Conservation (phyloP, 495 filamentous ascomycete genomes). For the Hypoxylon fragiforme region DNA sequence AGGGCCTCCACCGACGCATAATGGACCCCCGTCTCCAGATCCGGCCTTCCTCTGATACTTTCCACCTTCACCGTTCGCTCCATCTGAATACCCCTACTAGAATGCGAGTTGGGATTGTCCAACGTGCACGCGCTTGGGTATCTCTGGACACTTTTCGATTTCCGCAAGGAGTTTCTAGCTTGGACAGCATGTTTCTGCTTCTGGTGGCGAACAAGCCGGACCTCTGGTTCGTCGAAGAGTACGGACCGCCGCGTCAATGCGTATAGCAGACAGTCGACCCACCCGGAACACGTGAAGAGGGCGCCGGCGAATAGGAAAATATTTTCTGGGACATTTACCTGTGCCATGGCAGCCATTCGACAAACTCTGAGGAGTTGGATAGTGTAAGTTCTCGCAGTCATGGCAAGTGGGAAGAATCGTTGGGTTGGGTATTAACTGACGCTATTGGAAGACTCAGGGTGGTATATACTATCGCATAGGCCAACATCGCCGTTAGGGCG, state of each 20-base stretch:
- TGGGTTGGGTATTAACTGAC: conserved; percentile 8
- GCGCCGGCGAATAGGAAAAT: conserved; percentile 64
- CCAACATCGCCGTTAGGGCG: conserved; percentile 29
- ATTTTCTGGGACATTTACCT: conserved; percentile 49
- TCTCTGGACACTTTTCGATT: conserved; percentile 25
- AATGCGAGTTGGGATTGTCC: conserved; percentile 11
- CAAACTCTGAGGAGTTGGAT: conserved; percentile 58
- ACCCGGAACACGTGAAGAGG: conserved; percentile 65
- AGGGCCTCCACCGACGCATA: conserved; percentile 20
- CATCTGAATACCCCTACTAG: conserved; percentile 21
- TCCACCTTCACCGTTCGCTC: conserved; percentile 29
- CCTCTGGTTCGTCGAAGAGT: conserved; percentile 36
- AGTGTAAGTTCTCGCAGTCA: no score
- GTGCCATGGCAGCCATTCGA: conserved; percentile 61
- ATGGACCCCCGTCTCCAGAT: conserved; percentile 3
- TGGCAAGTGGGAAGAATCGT: no score
- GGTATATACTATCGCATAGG: conserved; percentile 31
- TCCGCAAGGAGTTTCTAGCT: no score
- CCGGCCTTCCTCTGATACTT: background rate
- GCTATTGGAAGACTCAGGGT: conserved; percentile 29
- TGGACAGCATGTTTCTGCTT: no score
- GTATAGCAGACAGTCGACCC: conserved; percentile 67
- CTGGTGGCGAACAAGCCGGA: conserved; percentile 17
- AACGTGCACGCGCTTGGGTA: conserved; percentile 27
- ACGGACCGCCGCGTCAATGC: conserved; percentile 59